Evolutionary conservation across 495 filamentous ascomycete genomes (phyloP), one percentile per base, ranked within the genome.

Genomic region (Penicillium mononematosum): DNA sequence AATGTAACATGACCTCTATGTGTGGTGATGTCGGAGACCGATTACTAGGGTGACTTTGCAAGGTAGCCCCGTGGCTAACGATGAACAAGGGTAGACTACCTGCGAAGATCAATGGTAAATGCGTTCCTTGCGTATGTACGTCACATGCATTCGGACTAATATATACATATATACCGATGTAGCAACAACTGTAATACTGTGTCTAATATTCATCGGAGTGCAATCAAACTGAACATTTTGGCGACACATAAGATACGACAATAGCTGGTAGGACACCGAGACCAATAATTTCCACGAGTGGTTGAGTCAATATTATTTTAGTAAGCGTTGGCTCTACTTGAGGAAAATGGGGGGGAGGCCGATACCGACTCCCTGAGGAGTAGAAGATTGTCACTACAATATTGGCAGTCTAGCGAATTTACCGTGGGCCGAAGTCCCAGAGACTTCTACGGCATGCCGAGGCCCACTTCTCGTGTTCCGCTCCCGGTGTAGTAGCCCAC

Each of bases 391-490:
- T 38, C 49, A 52, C 31, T 10, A n/a, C 2, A 42, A 19, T 16
- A 27, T 54, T 42, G 42, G 51, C 51, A 54, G 29, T 38, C 1
- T n/a, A 31, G 31, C 51, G 42, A 54, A 54, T 54, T 29, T 24
- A 24, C 4, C 24, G 24, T 24, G 24, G 24, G 24, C 24, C 24
- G 24, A 24, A 24, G 5, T 4, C 24, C 3, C n/a, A n/a, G n/a
- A n/a, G n/a, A n/a, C n/a, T 4, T 2, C 3, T 2, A 4, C 24
- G 24, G 24, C 24, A 25, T 25, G 24, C 24, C 24, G 24, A 25
- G 4, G 24, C 4, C 5, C 24, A 25, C 24, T 25, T 25, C 24
- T 25, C 24, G 24, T 25, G 6, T 5, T 25, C 24, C 5, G 24
- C 24, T 6, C 24, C 24, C 5, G 24, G 24, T 6, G 4, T 25